These are phyloP conservation scores for Crithidia brevicula DNA, from an alignment of 208 protist genomes.

Conservation along the genomic window DNA sequence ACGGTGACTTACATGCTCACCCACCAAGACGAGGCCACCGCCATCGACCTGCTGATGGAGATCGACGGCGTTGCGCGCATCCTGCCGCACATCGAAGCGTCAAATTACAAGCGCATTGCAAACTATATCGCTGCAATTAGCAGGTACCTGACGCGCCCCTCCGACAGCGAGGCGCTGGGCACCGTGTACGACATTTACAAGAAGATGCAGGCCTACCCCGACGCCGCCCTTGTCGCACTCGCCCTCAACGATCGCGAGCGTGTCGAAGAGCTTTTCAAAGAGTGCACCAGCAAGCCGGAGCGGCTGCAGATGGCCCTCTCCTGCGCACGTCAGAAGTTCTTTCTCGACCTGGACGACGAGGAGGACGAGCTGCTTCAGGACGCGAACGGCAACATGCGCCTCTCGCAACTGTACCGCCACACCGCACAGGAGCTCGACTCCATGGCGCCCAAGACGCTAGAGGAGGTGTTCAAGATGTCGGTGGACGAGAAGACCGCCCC, in stretches of 20 bases:
- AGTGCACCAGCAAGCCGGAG: conserved; percentile 63
- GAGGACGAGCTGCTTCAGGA: conserved; percentile 90
- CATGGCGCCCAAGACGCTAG: conserved; percentile 96
- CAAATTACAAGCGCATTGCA: conserved; percentile 96
- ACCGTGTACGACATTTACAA: conserved; percentile 94
- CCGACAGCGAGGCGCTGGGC: conserved; percentile 91
- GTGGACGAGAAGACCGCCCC: conserved; percentile 36
- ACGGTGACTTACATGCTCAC: conserved; percentile 96
- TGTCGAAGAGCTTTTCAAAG: conserved; percentile 81
- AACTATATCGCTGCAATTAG: conserved; percentile 94
- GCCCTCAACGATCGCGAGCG: conserved; percentile 82
- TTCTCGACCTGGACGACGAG: conserved; percentile 86
- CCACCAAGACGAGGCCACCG: conserved; percentile 97
- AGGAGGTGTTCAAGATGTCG: conserved; percentile 98
- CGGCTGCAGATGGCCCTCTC: conserved; percentile 95
- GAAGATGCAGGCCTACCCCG: conserved; percentile 90
- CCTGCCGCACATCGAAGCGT: conserved; percentile 88
- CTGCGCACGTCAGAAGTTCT: conserved; percentile 90
- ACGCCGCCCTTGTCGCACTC: conserved; percentile 92
- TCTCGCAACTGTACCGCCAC: conserved; percentile 95
- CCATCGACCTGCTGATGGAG: conserved; percentile 98
- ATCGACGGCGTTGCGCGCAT: conserved; percentile 93
- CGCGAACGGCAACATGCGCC: conserved; percentile 95
- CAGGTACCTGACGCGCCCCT: conserved; percentile 95
- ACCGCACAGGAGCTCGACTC: conserved; percentile 96